Evolutionary conservation across 371 early-diverging fungal genomes (phyloP).

Genomic region (Mucor saturninus): DNA sequence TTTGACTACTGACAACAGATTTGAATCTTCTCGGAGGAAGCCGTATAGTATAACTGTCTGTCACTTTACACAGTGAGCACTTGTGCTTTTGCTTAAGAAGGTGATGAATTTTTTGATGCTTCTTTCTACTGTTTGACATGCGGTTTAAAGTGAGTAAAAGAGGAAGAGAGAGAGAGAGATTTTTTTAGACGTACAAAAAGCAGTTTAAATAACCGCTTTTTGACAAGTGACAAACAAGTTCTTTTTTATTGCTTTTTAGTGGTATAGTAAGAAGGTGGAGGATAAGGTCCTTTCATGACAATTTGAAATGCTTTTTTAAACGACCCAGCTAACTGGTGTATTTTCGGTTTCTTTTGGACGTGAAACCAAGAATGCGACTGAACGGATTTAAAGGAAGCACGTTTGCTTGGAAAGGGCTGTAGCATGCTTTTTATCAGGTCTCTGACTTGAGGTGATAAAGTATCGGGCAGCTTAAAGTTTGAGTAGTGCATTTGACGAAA

Average conservation of each 20-base stretch:
- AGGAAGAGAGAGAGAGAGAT: no score
- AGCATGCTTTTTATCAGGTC: slow-evolving; percentile 50
- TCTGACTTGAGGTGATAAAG: slow-evolving; percentile 41
- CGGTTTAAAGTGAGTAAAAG: no score
- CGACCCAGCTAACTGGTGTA: background rate
- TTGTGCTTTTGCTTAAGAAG: no score
- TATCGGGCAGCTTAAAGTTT: slow-evolving; percentile 25
- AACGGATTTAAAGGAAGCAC: slow-evolving; percentile 47
- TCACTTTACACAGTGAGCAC: no score
- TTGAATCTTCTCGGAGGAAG: no score
- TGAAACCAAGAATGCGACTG: slow-evolving; percentile 51
- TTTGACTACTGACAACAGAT: no score
- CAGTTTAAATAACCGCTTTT: background rate
- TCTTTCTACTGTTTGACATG: no score
- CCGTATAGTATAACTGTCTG: no score
- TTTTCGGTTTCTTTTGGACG: background rate
- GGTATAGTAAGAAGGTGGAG: slow-evolving; percentile 32
- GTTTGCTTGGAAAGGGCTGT: slow-evolving; percentile 30
- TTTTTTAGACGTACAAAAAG: background rate
- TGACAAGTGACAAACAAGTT: background rate
- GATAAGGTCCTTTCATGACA: slow-evolving; percentile 42
- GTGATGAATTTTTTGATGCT: no score
- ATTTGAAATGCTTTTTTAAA: slow-evolving; percentile 23
- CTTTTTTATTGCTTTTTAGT: slow-evolving; percentile 5
- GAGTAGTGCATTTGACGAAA: slow-evolving; percentile 44